A percentile compares a stretch with the other conserved stretches of the same genome.
Evolutionary conservation across 257 asterid genomes (phyloP).

Genomic region (Lithospermum erythrorhizon): DNA sequence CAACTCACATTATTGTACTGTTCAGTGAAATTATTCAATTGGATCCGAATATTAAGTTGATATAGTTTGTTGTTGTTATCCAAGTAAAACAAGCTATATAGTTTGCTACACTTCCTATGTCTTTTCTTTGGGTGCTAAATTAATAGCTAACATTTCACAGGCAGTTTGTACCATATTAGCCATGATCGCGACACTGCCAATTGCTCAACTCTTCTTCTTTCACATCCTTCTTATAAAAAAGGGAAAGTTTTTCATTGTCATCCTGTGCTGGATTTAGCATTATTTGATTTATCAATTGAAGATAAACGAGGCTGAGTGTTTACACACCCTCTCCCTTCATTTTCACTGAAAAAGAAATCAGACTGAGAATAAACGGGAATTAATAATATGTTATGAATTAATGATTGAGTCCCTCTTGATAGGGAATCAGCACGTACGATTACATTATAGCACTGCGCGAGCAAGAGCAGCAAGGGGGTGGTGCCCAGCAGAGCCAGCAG

Average conservation of each 20-base stretch:
- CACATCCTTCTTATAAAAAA: conserved; percentile 92
- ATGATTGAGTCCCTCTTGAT: conserved; percentile 11
- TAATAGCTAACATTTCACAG: conserved; percentile 26
- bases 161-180: conserved; percentile 96
- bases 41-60: neutral
- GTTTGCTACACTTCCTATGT: neutral
- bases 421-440: conserved; percentile 98
- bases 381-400: neutral
- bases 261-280: neutral
- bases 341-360: neutral
- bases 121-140: neutral
- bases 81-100: conserved; percentile 3
- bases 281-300: neutral
- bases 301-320: neutral
- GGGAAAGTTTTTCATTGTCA: conserved; percentile 23
- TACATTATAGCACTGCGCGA: conserved; percentile 92
- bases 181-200: conserved; percentile 94
- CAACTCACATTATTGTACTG: neutral
- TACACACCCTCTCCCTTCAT: neutral
- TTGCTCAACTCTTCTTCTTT: conserved; percentile 96
- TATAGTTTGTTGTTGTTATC: neutral
- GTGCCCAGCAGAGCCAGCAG: conserved; percentile 92
- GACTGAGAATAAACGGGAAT: neutral
- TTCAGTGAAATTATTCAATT: neutral
- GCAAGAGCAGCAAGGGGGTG: conserved; percentile 73